A percentile compares a stretch with the other conserved stretches of the same genome.
phyloP scores from a whole-genome alignment of 768 basidiomycete genomes.

The Hydnomerulius pinastri region DNA sequence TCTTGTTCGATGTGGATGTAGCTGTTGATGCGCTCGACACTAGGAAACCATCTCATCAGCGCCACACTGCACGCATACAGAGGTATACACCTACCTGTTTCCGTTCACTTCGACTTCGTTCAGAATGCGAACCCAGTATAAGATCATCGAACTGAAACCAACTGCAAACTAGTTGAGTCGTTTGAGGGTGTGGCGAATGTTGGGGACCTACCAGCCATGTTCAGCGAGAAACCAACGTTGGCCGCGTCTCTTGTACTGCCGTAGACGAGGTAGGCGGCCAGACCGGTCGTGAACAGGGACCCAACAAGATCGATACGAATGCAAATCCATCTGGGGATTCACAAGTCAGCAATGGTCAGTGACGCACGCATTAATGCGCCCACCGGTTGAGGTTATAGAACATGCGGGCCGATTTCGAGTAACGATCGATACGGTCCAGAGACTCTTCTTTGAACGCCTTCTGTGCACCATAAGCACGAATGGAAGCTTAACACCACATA shows the following conservation, averaged over 20 bases:
- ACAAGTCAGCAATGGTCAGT: background rate
- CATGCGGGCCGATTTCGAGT: conserved; percentile 39
- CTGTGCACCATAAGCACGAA: conserved; percentile 58
- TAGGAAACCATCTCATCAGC: conserved; percentile 14
- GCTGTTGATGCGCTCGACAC: conserved; percentile 53
- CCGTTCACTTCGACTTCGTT: conserved; percentile 48
- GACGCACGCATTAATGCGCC: background rate
- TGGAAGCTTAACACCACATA: too few species aligned
- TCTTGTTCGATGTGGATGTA: conserved; percentile 63
- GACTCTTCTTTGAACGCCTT: conserved; percentile 43
- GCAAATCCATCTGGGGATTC: conserved; percentile 42
- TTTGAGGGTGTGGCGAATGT: background rate
- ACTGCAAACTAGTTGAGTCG: conserved; percentile 30
- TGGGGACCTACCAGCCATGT: conserved; percentile 39
- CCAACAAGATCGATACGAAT: conserved; percentile 58
- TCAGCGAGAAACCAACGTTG: conserved; percentile 39
- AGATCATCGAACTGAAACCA: conserved; percentile 54
- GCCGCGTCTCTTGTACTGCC: conserved; percentile 39
- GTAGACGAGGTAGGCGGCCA: conserved; percentile 57
- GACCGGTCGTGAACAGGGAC: conserved; percentile 46
- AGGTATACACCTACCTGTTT: conserved; percentile 4
- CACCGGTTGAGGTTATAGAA: conserved; percentile 52
- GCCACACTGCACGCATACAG: background rate
- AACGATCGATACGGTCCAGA: conserved; percentile 47
- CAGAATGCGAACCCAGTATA: conserved; percentile 46